Base-by-base conservation (phyloP, 108 stramenopile species). In the Cyclotella baltica region DNA sequence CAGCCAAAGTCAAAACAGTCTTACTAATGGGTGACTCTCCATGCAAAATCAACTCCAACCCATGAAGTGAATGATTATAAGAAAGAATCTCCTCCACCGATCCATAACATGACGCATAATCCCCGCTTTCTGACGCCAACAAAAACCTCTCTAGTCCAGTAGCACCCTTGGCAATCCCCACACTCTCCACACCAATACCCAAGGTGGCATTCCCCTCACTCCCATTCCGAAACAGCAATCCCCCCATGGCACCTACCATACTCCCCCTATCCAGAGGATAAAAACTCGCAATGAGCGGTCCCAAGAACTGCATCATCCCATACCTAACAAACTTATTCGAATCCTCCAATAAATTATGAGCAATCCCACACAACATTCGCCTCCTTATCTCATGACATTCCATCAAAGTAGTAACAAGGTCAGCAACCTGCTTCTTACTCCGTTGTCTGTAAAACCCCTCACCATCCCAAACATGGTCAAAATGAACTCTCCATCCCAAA, bases 281-380 rank as follows among this genome's bases (percentile, higher is more conserved):
- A 75, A 94, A 94, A 38, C 89, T 90, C 3, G 93, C 93, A 37
- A 94, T 86, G 3, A 94, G 85, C 35, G 93, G 93, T 40, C 93
- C 93, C 46, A 94, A 59, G 83, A 94, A 94, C 72, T 94, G 93
- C 91, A 94, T 92, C 93, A 94, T 94, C 3, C 93, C 93, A 67
- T 94, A 90, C 68, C 91, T 80, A 0, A 94, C 91, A 56, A 91
- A 87, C 65, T 88, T 89, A 59, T 92, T 90, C 18, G 67, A 27
- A 73, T 94, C 93, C 13, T 85, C 84, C 46, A 94, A 74, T 28
- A 94, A 84, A 6, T 72, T 84, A 67, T 86, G 86, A 37, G 90
- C 91, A 77, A 94, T 89, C 3, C 88, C 90, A 79, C 92, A 86
- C 15, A 94, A 72, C 11, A 74, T 67, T 16, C 77, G 55, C 9